Conservation (phyloP, 306 rosid species). For the Cucurbita ficifolia region DNA sequence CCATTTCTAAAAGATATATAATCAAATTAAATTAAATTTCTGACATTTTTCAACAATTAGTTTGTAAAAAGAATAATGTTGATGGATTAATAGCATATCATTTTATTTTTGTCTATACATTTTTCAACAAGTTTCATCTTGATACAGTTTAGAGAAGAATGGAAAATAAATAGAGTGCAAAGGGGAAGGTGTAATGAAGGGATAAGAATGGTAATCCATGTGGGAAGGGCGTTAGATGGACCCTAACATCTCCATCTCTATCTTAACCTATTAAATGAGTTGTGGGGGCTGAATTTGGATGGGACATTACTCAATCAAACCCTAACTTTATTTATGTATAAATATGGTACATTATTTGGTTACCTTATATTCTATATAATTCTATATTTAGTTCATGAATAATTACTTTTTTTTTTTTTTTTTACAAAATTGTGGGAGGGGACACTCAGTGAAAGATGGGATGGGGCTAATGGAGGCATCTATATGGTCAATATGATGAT, state of each 20-base stretch:
- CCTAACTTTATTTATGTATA: not conserved
- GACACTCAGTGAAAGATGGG: not conserved
- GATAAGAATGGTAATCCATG: slow-evolving; percentile 3
- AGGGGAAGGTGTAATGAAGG: not conserved
- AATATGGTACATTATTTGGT: slow-evolving; percentile 8
- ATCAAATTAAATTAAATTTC: not conserved
- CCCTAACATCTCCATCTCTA: slow-evolving; percentile 32
- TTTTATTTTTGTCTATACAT: too few relatives aligned
- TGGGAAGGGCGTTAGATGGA: slow-evolving; percentile 14
- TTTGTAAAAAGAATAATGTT: too few relatives aligned
- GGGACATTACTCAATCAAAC: slow-evolving; percentile 27
- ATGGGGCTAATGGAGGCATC: not conserved
- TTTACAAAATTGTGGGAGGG: not conserved
- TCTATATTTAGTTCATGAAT: slow-evolving; percentile 4
- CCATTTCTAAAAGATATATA: not conserved
- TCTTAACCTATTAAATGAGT: slow-evolving; percentile 16
- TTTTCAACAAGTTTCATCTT: too few relatives aligned
- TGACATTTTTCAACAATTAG: not conserved
- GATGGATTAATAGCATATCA: too few relatives aligned
- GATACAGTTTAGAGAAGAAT: too few relatives aligned
- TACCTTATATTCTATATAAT: not conserved
- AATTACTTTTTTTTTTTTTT: not conserved
- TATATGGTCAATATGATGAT: slow-evolving; percentile 7
- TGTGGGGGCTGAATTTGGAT: slow-evolving; percentile 28
- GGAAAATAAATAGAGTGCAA: too few relatives aligned